Evolutionary conservation across 331 rosid species (phyloP).

Genomic region (Prunus yedoensis): DNA sequence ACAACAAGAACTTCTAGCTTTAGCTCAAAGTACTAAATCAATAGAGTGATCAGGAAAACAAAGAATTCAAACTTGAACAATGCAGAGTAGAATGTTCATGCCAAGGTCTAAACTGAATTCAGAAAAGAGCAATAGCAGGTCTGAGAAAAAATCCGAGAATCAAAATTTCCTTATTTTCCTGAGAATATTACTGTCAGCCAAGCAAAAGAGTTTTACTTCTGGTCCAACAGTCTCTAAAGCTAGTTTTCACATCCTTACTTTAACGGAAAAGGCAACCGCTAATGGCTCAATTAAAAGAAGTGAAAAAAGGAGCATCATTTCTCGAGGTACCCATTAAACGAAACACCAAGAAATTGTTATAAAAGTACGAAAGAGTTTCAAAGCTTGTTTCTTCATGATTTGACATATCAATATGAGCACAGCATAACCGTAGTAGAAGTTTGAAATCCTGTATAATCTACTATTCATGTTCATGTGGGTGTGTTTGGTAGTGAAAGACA

Average conservation of each 20-base stretch:
- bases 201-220: background rate
- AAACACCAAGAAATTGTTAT: background rate
- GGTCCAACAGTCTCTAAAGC: background rate
- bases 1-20: slow-evolving; percentile 19
- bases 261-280: background rate
- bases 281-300: background rate
- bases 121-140: background rate
- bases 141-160: background rate
- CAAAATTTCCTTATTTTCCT: background rate
- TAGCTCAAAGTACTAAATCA: slow-evolving; percentile 11
- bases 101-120: background rate
- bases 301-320: background rate
- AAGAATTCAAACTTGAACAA: background rate
- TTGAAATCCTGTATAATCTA: background rate
- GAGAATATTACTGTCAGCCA: background rate
- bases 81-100: background rate
- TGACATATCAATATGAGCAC: background rate
- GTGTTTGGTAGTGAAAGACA: background rate
- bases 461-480: background rate
- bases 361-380: background rate
- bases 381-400: background rate
- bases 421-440: background rate
- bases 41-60: background rate
- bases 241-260: background rate
- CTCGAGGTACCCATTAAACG: background rate